A percentile compares a stretch with the other conserved stretches of the same genome.
Conservation (phyloP, 2,329 filamentous ascomycete genomes). For the Aspergillus alliaceus region DNA sequence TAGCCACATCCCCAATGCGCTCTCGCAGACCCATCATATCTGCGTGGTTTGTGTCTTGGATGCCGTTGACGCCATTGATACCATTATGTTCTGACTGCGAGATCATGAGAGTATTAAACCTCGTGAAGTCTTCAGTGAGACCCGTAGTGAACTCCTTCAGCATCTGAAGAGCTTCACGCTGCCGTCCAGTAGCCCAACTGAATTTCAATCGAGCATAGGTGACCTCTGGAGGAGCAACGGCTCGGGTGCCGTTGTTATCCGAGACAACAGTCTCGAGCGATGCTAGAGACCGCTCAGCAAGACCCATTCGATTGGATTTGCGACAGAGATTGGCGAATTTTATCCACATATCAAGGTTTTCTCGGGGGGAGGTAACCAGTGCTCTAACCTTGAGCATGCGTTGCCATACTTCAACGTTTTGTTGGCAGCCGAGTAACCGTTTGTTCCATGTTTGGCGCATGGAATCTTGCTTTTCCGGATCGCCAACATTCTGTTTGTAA, state of each 20-base stretch:
- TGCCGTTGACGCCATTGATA: slow-evolving; percentile 52
- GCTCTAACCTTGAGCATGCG: slow-evolving; percentile 94
- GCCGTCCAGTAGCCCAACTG: slow-evolving; percentile 81
- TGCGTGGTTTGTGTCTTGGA: slow-evolving; percentile 39
- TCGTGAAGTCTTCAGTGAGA: slow-evolving; percentile 59
- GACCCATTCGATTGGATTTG: slow-evolving; percentile 89
- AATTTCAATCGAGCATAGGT: slow-evolving; percentile 97
- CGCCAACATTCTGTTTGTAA: slow-evolving; percentile 84
- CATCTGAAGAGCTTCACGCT: slow-evolving; percentile 61
- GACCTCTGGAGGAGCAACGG: slow-evolving; percentile 66
- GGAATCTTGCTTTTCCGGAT: slow-evolving; percentile 81
- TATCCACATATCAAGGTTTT: slow-evolving; percentile 99
- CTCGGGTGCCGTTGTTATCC: slow-evolving; percentile 40
- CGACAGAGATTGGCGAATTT: slow-evolving; percentile 98
- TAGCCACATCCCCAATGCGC: slow-evolving; percentile 51
- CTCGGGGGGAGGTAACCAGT: slow-evolving; percentile 83
- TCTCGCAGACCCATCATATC: slow-evolving; percentile 40
- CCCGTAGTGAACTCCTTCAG: slow-evolving; percentile 62
- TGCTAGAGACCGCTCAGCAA: slow-evolving; percentile 93
- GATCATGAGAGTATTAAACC: slow-evolving; percentile 43
- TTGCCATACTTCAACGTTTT: slow-evolving; percentile 98
- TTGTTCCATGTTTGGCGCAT: slow-evolving; percentile 96
- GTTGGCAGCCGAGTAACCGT: slow-evolving; percentile 88
- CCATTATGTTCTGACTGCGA: slow-evolving; percentile 40
- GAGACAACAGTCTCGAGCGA: slow-evolving; percentile 75